These are phyloP conservation scores for Thermoascus crustaceus DNA, from an alignment of 2,329 filamentous ascomycete genomes.

Conservation along the genomic window DNA sequence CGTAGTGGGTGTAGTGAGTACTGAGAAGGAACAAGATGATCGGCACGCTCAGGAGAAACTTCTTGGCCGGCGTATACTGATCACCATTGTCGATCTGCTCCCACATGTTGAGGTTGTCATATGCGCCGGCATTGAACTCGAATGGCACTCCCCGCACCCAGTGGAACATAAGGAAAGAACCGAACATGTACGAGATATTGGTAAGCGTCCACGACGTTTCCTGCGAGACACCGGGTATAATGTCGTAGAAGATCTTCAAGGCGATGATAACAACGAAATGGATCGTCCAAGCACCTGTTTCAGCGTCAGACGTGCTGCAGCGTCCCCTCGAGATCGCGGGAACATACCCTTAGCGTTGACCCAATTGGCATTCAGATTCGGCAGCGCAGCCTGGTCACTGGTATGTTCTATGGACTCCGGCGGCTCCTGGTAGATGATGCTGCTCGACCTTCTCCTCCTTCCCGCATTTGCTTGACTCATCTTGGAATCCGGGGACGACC, in stretches of 20 bases:
- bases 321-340: conserved; percentile 4
- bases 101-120: conserved; percentile 99
- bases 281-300: conserved; percentile 76
- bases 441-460: conserved; percentile 90
- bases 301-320: conserved; percentile 6
- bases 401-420: conserved; percentile 95
- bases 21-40: conserved; percentile 91
- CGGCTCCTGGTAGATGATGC: conserved; percentile 96
- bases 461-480: conserved; percentile 58
- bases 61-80: conserved; percentile 97
- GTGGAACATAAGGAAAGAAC: conserved; percentile 99
- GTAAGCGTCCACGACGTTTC: conserved; percentile 98
- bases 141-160: conserved; percentile 96
- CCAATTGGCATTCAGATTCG: conserved; percentile 97
- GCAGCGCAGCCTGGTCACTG: conserved; percentile 88
- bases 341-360: conserved; percentile 92
- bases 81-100: conserved; percentile 99
- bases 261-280: conserved; percentile 86
- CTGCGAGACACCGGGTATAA: conserved; percentile 90
- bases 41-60: conserved; percentile 90
- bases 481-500: conserved; percentile 53
- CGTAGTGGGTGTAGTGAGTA: conserved; percentile 98
- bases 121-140: conserved; percentile 96
- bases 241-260: conserved; percentile 95
- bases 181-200: conserved; percentile 98